Percentiles rank a stretch among this genome's conserved stretches.
phyloP scores from a whole-genome alignment of 257 asterid genomes.

The Solanum stenotomum region DNA sequence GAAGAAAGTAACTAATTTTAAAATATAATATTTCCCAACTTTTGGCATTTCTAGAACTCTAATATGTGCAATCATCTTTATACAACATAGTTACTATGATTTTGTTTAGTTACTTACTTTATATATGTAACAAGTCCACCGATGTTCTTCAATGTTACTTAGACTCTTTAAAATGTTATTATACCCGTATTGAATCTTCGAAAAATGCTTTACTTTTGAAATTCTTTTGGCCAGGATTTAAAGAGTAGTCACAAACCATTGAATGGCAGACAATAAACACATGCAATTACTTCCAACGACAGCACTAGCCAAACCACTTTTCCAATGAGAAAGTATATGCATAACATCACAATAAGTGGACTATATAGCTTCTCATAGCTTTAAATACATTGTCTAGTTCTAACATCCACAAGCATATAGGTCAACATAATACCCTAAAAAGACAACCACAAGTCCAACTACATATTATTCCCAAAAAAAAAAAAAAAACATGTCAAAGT shows the following conservation, averaged over 20 bases:
- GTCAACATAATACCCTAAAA: background rate
- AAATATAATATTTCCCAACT: background rate
- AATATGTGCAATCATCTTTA: background rate
- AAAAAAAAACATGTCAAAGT: background rate
- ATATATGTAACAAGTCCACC: background rate
- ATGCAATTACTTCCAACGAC: background rate
- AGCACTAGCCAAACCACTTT: background rate
- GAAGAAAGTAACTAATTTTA: background rate
- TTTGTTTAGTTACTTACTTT: background rate
- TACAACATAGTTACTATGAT: background rate
- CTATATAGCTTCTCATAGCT: background rate
- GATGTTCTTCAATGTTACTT: background rate
- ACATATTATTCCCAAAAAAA: background rate
- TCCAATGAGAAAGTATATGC: background rate
- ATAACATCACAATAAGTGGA: background rate
- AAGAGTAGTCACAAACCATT: background rate
- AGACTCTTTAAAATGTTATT: background rate
- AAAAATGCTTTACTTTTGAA: background rate
- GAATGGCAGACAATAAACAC: background rate
- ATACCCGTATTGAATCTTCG: rapidly evolving
- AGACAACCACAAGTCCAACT: background rate
- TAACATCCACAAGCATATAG: background rate
- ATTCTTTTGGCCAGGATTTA: background rate
- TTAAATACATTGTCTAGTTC: background rate
- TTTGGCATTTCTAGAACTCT: background rate